Percentiles rank a stretch among this genome's conserved stretches.
Conservation (phyloP, 768 basidiomycete species). For the Boletus reticulatus region DNA sequence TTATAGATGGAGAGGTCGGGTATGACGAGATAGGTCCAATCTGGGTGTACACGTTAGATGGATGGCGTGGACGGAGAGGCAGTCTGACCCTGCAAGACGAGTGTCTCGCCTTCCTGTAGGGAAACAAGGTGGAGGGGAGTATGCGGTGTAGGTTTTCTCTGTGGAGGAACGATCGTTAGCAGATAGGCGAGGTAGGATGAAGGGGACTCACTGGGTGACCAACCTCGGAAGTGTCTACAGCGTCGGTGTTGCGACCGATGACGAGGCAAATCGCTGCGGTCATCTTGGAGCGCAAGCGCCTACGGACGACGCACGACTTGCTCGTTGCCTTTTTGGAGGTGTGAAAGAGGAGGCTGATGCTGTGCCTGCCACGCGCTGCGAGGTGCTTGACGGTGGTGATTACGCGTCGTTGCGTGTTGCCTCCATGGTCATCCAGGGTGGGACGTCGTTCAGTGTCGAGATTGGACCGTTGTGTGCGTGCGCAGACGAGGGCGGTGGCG, state of each 20-base stretch:
- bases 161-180: neutral
- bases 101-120: neutral
- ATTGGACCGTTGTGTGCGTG: neutral
- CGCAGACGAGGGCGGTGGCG: constrained; percentile 13
- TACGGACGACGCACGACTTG: constrained; percentile 23
- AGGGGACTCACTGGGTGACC: neutral
- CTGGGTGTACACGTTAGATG: constrained; percentile 6
- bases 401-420: neutral
- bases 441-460: no score
- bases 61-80: neutral
- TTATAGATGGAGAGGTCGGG: constrained; percentile 26
- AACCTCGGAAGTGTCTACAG: no score
- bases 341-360: constrained; percentile 18
- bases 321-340: constrained; percentile 24
- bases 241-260: no score
- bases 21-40: constrained; percentile 29
- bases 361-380: constrained; percentile 7
- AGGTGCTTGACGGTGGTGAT: neutral
- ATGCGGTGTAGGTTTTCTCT: neutral
- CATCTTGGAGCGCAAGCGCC: neutral
- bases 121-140: constrained; percentile 8
- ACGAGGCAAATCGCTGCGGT: no score
- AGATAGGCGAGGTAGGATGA: neutral
- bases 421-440: no score
- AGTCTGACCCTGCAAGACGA: constrained; percentile 21